phyloP scores from a whole-genome alignment of 371 early-diverging fungal genomes.

The Quaeritorhiza haematococci region DNA sequence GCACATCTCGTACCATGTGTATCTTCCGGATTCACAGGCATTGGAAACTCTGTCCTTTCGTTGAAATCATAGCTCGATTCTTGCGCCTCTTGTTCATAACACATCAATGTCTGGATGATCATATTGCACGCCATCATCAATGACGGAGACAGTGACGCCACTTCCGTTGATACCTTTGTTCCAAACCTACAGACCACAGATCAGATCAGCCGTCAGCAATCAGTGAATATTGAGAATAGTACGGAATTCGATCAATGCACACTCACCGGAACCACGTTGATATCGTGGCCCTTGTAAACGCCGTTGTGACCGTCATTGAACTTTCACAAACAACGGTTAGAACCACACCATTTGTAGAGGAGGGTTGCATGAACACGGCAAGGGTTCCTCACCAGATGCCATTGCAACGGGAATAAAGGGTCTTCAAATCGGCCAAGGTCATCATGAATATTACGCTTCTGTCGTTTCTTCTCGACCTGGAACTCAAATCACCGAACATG shows the following conservation, averaged over 20 bases:
- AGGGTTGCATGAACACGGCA: not conserved
- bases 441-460: not conserved
- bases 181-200: constrained; percentile 27
- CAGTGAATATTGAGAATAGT: no score
- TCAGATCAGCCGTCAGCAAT: not conserved
- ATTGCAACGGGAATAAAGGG: constrained; percentile 22
- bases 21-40: constrained; percentile 5
- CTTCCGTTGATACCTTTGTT: constrained; percentile 33
- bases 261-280: constrained; percentile 20
- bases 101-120: constrained; percentile 30
- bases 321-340: not conserved
- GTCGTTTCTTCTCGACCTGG: constrained; percentile 10
- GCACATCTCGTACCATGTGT: constrained; percentile 30
- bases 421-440: constrained; percentile 16
- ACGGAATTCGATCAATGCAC: no score
- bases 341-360: not conserved
- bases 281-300: constrained; percentile 12
- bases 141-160: constrained; percentile 31
- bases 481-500: constrained; percentile 15
- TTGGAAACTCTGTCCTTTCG: constrained; percentile 3
- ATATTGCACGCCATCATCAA: constrained; percentile 41
- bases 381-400: constrained; percentile 21
- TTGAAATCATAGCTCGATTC: constrained; percentile 20
- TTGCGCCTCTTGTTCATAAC: not conserved
- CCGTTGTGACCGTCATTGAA: constrained; percentile 16